Evolutionary conservation across 2,329 filamentous ascomycete species (phyloP).

Genomic region (Monilinia laxa): DNA sequence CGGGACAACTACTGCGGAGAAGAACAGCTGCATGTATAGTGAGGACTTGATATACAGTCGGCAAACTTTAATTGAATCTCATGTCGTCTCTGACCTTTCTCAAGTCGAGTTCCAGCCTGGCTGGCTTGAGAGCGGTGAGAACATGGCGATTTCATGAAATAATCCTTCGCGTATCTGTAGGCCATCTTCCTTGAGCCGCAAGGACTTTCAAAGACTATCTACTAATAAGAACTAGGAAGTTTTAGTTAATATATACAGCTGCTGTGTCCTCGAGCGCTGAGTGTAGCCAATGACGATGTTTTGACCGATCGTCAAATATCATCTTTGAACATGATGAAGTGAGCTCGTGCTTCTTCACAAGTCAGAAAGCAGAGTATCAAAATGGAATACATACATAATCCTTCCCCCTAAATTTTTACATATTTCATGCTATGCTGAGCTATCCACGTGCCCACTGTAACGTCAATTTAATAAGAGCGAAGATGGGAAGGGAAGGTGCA

Average conservation of each 20-base stretch:
- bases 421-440: background rate
- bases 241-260: background rate
- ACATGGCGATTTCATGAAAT: background rate
- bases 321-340: background rate
- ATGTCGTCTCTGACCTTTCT: constrained; percentile 19
- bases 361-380: background rate
- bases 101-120: background rate
- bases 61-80: background rate
- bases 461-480: background rate
- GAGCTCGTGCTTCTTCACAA: background rate
- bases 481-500: background rate
- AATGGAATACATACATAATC: background rate
- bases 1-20: background rate
- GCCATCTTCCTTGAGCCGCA: background rate
- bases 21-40: background rate
- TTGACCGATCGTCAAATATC: background rate
- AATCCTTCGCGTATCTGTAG: constrained; percentile 1
- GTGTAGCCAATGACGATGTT: background rate
- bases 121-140: background rate
- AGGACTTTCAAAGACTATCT: background rate
- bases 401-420: background rate
- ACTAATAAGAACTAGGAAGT: background rate
- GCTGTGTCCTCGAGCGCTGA: background rate
- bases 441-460: background rate
- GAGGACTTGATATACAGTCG: constrained; percentile 1